Percentiles rank a stretch among this genome's conserved stretches.
Evolutionary conservation across 164 flowering plant species (phyloP).

Genomic region (Umbilicus rupestris): DNA sequence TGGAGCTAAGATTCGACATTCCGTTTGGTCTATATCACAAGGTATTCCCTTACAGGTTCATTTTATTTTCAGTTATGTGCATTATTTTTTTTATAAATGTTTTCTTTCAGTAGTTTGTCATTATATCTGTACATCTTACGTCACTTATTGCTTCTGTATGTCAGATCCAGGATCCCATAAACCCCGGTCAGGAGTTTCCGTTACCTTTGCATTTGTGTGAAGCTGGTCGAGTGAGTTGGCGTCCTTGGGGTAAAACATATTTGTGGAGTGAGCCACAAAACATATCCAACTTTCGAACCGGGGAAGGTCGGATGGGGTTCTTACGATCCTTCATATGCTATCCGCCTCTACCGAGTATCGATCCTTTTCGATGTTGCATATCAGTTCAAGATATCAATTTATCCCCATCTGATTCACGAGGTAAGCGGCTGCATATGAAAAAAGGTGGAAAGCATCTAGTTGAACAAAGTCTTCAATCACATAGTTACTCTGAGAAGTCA

Average conservation of each 20-base stretch:
- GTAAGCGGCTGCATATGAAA: constrained; percentile 19
- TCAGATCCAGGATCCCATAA: constrained; percentile 78
- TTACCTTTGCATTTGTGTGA: constrained; percentile 90
- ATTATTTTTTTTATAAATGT: neutral
- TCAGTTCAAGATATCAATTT: constrained; percentile 52
- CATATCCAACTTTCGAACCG: constrained; percentile 53
- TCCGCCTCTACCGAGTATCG: constrained; percentile 79
- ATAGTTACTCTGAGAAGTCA: constrained; percentile 15
- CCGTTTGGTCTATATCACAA: constrained; percentile 90
- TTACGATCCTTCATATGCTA: constrained; percentile 79
- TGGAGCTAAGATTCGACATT: constrained; percentile 91
- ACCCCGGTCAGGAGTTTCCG: constrained; percentile 82
- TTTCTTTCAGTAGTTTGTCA: neutral
- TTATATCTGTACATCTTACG: neutral
- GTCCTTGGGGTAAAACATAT: constrained; percentile 68
- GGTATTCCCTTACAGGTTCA: constrained; percentile 27
- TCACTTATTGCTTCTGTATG: constrained; percentile 6
- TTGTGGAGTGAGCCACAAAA: constrained; percentile 91
- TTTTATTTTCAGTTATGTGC: neutral
- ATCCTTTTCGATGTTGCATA: constrained; percentile 87
- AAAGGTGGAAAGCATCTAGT: constrained; percentile 15
- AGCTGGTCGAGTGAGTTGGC: constrained; percentile 86
- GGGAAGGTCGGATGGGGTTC: constrained; percentile 54
- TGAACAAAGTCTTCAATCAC: constrained; percentile 11
- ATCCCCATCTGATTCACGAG: constrained; percentile 23